phyloP scores from a whole-genome alignment of 2,329 filamentous ascomycete genomes.

The Clonostachys byssicola region DNA sequence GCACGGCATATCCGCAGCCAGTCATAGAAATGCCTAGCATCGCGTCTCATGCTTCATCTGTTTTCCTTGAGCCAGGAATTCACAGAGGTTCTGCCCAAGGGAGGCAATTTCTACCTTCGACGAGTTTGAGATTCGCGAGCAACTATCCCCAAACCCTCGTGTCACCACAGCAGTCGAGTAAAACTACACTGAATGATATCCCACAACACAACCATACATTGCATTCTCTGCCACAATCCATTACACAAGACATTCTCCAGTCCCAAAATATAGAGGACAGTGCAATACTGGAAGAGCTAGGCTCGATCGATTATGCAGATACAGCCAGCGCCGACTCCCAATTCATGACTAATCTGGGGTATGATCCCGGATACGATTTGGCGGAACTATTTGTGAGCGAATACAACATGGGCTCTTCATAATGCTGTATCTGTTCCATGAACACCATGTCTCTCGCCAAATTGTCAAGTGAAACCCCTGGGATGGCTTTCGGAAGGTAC shows the following conservation, averaged over 20 bases:
- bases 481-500: too few relatives aligned
- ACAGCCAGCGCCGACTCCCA: slow-evolving; percentile 51
- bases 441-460: too few relatives aligned
- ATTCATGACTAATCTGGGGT: slow-evolving; percentile 65
- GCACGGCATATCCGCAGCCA: too few relatives aligned
- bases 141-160: neutral
- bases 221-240: neutral
- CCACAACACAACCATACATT: neutral
- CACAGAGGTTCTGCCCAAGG: neutral
- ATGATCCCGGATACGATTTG: slow-evolving; percentile 57
- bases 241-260: too few relatives aligned
- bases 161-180: neutral
- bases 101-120: neutral
- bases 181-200: neutral
- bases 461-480: too few relatives aligned
- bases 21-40: too few relatives aligned
- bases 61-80: too few relatives aligned
- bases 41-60: too few relatives aligned
- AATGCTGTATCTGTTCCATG: too few relatives aligned
- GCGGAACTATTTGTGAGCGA: slow-evolving; percentile 42
- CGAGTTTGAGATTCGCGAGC: neutral
- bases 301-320: slow-evolving; percentile 43
- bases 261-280: slow-evolving; percentile 36
- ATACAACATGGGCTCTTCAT: slow-evolving; percentile 17
- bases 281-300: slow-evolving; percentile 46